A percentile compares a stretch with the other conserved stretches of the same genome.
These are phyloP conservation scores for Biscogniauxia sp. DNA, from an alignment of 2,329 filamentous ascomycete genomes.

Conservation along the genomic window DNA sequence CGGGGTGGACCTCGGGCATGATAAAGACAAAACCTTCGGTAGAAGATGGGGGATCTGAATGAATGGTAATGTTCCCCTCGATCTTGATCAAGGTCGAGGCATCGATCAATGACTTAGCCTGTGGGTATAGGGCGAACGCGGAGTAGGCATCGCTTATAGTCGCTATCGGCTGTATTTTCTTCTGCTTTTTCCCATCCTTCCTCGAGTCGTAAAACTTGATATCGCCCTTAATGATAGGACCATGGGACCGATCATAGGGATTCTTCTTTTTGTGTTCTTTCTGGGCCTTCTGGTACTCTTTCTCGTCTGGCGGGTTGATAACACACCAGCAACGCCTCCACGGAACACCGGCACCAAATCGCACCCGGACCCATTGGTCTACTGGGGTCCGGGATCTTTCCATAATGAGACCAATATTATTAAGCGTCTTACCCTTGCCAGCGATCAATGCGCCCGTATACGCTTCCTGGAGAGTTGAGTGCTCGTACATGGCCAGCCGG, in stretches of 20 bases:
- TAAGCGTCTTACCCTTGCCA: slow-evolving; percentile 84
- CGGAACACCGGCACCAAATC: slow-evolving; percentile 92
- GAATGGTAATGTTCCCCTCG: slow-evolving; percentile 86
- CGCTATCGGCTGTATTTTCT: slow-evolving; percentile 86
- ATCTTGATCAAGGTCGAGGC: slow-evolving; percentile 92
- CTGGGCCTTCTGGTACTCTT: slow-evolving; percentile 79
- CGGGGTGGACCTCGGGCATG: slow-evolving; percentile 93
- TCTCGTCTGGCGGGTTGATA: slow-evolving; percentile 88
- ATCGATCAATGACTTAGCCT: slow-evolving; percentile 89
- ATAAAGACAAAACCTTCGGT: slow-evolving; percentile 96
- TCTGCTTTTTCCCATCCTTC: slow-evolving; percentile 75
- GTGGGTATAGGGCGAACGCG: slow-evolving; percentile 93
- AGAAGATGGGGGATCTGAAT: slow-evolving; percentile 71
- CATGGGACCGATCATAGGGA: slow-evolving; percentile 71
- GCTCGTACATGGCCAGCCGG: slow-evolving; percentile 89
- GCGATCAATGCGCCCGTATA: slow-evolving; percentile 96
- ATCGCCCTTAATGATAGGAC: slow-evolving; percentile 72
- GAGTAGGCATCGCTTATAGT: slow-evolving; percentile 89
- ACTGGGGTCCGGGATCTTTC: slow-evolving; percentile 73
- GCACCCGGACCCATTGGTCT: slow-evolving; percentile 91
- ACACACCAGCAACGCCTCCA: slow-evolving; percentile 98
- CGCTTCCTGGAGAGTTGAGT: slow-evolving; percentile 88
- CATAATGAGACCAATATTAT: slow-evolving; percentile 88
- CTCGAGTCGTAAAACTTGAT: slow-evolving; percentile 93
- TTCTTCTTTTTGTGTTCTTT: slow-evolving; percentile 81